Conservation (phyloP, 306 rosid genomes). For the Alnus glutinosa region DNA sequence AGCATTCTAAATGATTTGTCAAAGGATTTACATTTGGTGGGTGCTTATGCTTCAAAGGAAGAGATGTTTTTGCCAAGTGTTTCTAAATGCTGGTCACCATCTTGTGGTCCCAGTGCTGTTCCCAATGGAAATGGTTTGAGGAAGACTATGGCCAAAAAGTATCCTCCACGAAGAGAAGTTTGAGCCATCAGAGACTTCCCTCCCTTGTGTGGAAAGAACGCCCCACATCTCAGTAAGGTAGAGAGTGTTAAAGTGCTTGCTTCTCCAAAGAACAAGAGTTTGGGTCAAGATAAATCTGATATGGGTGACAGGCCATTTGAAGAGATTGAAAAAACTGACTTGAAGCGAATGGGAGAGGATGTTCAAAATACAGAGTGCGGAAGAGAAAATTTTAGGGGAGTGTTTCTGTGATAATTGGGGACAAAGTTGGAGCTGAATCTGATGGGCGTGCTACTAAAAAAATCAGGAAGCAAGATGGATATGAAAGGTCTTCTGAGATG, state of each 20-base stretch:
- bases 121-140: constrained; percentile 33
- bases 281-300: constrained; percentile 28
- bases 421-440: not conserved
- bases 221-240: constrained; percentile 35
- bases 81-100: constrained; percentile 28
- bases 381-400: constrained; percentile 25
- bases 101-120: constrained; percentile 29
- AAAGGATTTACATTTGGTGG: constrained; percentile 29
- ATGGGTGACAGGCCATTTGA: constrained; percentile 31
- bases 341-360: constrained; percentile 33
- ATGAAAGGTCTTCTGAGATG: not conserved
- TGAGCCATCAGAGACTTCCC: constrained; percentile 79
- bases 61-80: constrained; percentile 25
- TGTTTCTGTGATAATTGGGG: not conserved
- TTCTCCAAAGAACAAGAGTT: constrained; percentile 21
- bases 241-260: constrained; percentile 20
- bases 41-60: constrained; percentile 29
- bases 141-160: constrained; percentile 39
- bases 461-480: too few relatives aligned
- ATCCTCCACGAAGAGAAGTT: constrained; percentile 62
- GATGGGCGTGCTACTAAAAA: too few relatives aligned
- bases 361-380: constrained; percentile 27
- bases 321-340: constrained; percentile 19
- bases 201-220: constrained; percentile 66
- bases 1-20: not conserved